Base-by-base conservation (phyloP, 768 basidiomycete genomes). In the Pulveroboletus frians region DNA sequence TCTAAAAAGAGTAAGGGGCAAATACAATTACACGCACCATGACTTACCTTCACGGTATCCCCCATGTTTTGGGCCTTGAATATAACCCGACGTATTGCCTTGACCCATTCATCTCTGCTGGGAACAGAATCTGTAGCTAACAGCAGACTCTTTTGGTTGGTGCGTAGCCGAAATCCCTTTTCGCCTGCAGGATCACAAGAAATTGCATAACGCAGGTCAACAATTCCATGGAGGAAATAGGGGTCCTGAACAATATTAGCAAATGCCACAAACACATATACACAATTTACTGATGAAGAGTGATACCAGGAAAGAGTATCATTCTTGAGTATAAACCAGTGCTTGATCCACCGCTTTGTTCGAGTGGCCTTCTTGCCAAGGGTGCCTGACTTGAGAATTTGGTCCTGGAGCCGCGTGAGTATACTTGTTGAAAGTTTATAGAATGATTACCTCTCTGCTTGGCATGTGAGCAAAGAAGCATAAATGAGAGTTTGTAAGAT, bases 401-500 rank as follows among this genome's bases (percentile, higher is more conserved):
- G 87, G 62, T 94, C 88, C 92, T 96, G 49, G 45, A 47, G 50
- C 50, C 34, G 50, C 20, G 52, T 61, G 14, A 63, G 55, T 39
- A 40, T 17, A 42, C 21, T 21, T 41, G 37, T 34, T 31, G 20
- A 30, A 9, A 23, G 40, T 15, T 14, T 11, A 29, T 15, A 34
- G 39, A 50, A 49, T 44, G 43, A 73, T 39, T 52, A 93, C 93
- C 78, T 94, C 92, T 72, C 84, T 77, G 27, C 83, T 76, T 15
- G 92, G 92, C 83, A 95, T 87, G 65, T 92, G 92, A 3, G 92
- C 92, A 67, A 94, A 99, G 74, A 99, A 99, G 71, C 95, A 97
- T 17, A 98, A 68, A 65, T 95, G 88, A 10, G 86, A 83, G 58
- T 89, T 89, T 1, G 95, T 98, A 42, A 98, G 74, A 66, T 95